Evolutionary conservation across 176 grass and related monocot genomes (phyloP), one percentile per base, ranked within the genome.

Genomic region (Saccharum spontaneum): DNA sequence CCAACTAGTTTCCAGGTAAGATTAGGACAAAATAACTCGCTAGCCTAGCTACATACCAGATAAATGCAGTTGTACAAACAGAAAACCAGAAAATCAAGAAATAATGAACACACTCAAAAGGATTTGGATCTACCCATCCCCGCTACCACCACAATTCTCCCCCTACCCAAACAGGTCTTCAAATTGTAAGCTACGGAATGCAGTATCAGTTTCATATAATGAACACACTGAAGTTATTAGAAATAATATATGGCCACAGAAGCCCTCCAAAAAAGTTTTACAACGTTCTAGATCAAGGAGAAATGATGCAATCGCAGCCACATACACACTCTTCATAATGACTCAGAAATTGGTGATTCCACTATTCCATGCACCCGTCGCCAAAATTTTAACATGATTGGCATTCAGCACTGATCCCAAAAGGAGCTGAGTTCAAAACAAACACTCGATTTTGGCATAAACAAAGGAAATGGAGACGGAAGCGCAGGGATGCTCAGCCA

Each of bases 11-110:
- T 16, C 9, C 28, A 76, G 24, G 26, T 38, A 57, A 83, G 18
- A 23, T 10, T 60, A 79, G 3, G 22, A 40, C 37, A 83, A 75
- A 76, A 11, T 26, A 69, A 71, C 16, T 12, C 1, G 18, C 45
- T 43, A 70, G 20, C 15, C 14, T 36, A 57, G 34, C 50, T 57
- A 55, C 5, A 70, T 26, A 90, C 36, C 33, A 86, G 52, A 62
- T 80, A 80, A 48, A 78, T 52, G 11, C 7, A 66, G 14, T n/a
- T 76, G 49, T 6, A 60, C 33, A 34, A 88, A 57, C 31, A 87
- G 33, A 13, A 49, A 73, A 33, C 39, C 57, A 67, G 26, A 71
- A 73, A 52, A 88, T 28, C 12, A 41, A 55, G 2, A 60, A 79
- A 14, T 11, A 81, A 85, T 55, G 48, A 34, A 34, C 33, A 34